Conservation (phyloP, 495 filamentous ascomycete species). For the Aspergillus nidulans region DNA sequence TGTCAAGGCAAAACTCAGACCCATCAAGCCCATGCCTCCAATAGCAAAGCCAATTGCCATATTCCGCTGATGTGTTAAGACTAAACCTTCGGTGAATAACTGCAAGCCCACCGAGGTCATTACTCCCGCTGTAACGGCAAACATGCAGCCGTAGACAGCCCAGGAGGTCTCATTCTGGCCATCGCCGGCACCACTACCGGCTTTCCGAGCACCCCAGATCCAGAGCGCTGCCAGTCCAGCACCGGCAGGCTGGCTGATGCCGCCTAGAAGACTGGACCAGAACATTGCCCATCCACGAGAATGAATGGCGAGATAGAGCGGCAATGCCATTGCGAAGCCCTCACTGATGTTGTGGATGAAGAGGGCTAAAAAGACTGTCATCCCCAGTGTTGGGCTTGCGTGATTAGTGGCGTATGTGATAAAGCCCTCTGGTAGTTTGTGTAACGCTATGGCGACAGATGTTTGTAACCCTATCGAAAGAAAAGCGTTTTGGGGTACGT, state of each 20-base stretch:
- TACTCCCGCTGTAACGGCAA: slow-evolving; percentile 85
- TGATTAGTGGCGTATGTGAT: slow-evolving; percentile 99
- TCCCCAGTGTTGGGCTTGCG: slow-evolving; percentile 78
- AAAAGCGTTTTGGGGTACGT: slow-evolving; percentile 93
- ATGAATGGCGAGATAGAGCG: slow-evolving; percentile 80
- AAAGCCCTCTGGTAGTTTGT: slow-evolving; percentile 97
- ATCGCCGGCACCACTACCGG: slow-evolving; percentile 42
- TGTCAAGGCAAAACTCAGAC: slow-evolving; percentile 79
- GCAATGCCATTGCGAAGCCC: slow-evolving; percentile 90
- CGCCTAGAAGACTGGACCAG: slow-evolving; percentile 79
- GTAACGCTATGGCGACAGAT: slow-evolving; percentile 86
- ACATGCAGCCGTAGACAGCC: slow-evolving; percentile 81
- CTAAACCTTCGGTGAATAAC: slow-evolving; percentile 80
- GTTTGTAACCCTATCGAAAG: slow-evolving; percentile 91
- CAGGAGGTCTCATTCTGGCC: slow-evolving; percentile 50
- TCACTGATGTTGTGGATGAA: slow-evolving; percentile 98
- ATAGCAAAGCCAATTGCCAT: slow-evolving; percentile 84
- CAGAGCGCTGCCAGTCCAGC: slow-evolving; percentile 79
- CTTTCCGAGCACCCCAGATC: slow-evolving; percentile 59
- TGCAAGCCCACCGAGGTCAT: slow-evolving; percentile 91
- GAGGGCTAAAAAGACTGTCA: slow-evolving; percentile 89
- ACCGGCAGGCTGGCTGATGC: slow-evolving; percentile 79
- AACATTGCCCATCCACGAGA: slow-evolving; percentile 74
- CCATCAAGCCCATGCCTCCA: slow-evolving; percentile 84
- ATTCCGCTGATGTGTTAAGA: slow-evolving; percentile 70